Evolutionary conservation across 164 flowering plant genomes (phyloP), one percentile per base, ranked within the genome.

Genomic region (Sextonia rubra): DNA sequence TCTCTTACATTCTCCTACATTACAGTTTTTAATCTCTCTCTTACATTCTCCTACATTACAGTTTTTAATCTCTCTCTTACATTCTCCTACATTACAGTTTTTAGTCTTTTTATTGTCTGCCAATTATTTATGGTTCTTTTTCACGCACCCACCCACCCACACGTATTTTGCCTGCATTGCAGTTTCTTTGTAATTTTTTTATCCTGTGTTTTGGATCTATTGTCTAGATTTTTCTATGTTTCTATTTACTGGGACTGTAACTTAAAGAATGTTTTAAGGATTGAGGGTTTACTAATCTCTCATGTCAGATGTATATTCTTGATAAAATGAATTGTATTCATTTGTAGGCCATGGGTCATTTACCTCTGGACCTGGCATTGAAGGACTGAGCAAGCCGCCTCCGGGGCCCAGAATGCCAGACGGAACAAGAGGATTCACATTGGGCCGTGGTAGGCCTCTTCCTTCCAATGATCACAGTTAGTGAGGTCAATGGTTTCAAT

Each of bases 341-440:
- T 69, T 76, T 70, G n/a, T 76, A 92, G 96, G 98, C 30, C 94
- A 87, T 78, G 92, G 93, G 61, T 71, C 80, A 64, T 66, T 75
- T 4, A 47, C 70, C 23, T 72, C 79, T 29, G 73, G 72, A 62
- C 78, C 80, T 73, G 77, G 61, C 3, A n/a, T 18, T 72, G 91
- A 88, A 84, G 67, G 78, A 18, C 68, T 82, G 24, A 87, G 27
- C 67, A 80, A 90, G 80, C 97, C 92, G 47, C 96, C 96, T 60
- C 96, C 94, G 2, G 92, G 94, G 25, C 98, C 98, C 27, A 88
- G 74, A 83, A 93, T 93, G 97, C 98, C 97, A 14, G 97, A 93
- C 80, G 98, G 98, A 68, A 90, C 96, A 6, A 80, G 90, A 67
- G 97, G 98, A 69, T 92, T 93, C 77, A 79, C 97, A 1, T 78